Evolutionary conservation across 805 yeast species (phyloP), one percentile per base, ranked within the genome.

Genomic region (Zygosaccharomyces lentus): DNA sequence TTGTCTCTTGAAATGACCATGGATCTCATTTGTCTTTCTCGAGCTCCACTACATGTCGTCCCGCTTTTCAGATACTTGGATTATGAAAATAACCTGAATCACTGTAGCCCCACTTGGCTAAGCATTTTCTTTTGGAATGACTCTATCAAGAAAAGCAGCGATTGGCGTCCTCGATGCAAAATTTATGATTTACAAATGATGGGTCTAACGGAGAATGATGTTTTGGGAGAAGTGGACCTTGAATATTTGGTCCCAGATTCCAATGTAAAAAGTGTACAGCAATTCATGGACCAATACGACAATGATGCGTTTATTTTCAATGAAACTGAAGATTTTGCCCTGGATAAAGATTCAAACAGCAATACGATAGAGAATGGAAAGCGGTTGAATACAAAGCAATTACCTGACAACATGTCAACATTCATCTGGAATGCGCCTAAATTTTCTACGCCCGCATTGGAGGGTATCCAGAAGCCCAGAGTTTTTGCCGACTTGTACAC

Each of bases 131-230:
- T 85, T 59, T 93, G 95, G 86, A 80, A 77, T 44, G 87, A 84
- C 41, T 60, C 66, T 31, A 59, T 56, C 46, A 70, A 61, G 64
- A 66, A 56, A 21, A 71, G 71, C 26, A 54, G 52, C 19, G 84
- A 79, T 54, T 91, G 98, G 97, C 76, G 84, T n/a, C 97, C 99
- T 0, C 72, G 93, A 29, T 89, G 97, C 65, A 88, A 87, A 57
- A 90, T 93, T 41, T 91, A 93, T 64, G 98, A 91, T 58, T 67
- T 93, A 15, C 98, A 93, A 63, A 93, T 93, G 97, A 91, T 91
- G 95, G 98, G 98, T 0, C 77, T 93, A 6, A 88, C 91, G 83
- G 98, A 91, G 57, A 87, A 87, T 56, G 96, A 93, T 58, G 71
- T 82, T 47, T 80, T 81, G 52, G 79, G 84, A 9, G 59, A 60